These are phyloP conservation scores for Sporisorium graminicola DNA, from an alignment of 1,284 basidiomycete genomes.

Conservation along the genomic window DNA sequence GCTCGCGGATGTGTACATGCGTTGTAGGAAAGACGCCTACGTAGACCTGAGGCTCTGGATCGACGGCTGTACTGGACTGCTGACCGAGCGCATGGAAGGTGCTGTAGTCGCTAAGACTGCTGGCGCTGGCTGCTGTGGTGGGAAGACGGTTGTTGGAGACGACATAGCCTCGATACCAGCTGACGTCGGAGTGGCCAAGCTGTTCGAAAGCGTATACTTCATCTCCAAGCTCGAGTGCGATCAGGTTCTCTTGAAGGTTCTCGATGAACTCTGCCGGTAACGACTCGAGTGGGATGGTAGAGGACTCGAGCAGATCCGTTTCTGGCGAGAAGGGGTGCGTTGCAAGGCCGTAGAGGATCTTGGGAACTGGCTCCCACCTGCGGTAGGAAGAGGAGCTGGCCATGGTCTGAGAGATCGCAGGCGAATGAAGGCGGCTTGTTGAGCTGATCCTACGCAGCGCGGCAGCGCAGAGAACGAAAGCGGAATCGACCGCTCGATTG, in stretches of 20 bases:
- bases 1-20: conserved; percentile 88
- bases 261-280: conserved; percentile 32
- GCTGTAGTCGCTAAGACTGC: conserved; percentile 66
- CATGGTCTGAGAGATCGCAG: conserved; percentile 12
- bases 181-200: conserved; percentile 57
- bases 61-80: conserved; percentile 15
- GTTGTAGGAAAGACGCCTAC: conserved; percentile 96
- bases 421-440: too few relatives aligned
- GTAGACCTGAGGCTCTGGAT: conserved; percentile 80
- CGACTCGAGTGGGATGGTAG: conserved; percentile 30
- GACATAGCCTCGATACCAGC: conserved; percentile 77
- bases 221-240: conserved; percentile 78
- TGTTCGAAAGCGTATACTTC: conserved; percentile 83
- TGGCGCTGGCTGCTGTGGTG: conserved; percentile 67
- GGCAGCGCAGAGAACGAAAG: not conserved
- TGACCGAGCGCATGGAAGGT: conserved; percentile 44
- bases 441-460: conserved; percentile 1
- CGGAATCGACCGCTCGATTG: conserved; percentile 10
- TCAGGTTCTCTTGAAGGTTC: conserved; percentile 57
- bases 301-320: conserved; percentile 52
- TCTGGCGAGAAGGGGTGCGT: conserved; percentile 61
- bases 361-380: conserved; percentile 62
- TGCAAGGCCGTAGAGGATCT: conserved; percentile 63
- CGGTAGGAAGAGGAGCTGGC: conserved; percentile 32
- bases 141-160: conserved; percentile 74